These are phyloP conservation scores for Geosmithia flava DNA, from an alignment of 2,329 filamentous ascomycete genomes.

Conservation along the genomic window DNA sequence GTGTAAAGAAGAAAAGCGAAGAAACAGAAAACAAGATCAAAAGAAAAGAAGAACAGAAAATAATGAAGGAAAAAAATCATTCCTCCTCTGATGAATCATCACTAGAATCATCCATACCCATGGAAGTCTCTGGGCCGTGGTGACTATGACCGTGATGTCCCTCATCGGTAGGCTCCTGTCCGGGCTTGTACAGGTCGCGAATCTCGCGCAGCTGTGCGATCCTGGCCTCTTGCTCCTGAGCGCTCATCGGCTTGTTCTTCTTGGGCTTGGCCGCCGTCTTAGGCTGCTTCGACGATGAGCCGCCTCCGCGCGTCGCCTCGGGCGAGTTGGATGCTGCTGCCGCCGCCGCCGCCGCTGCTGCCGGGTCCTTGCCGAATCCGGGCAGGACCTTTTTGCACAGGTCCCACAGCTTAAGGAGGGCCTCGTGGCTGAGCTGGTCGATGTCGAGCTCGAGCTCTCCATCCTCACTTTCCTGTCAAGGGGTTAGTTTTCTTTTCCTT, in stretches of 20 bases:
- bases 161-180: slow-evolving; percentile 17
- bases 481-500: not conserved
- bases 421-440: slow-evolving; percentile 42
- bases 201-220: slow-evolving; percentile 48
- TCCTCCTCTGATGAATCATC: slow-evolving; percentile 7
- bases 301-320: slow-evolving; percentile 11
- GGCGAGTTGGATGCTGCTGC: slow-evolving; percentile 13
- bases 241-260: slow-evolving; percentile 68
- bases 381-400: slow-evolving; percentile 30
- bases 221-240: slow-evolving; percentile 53
- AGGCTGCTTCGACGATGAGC: slow-evolving; percentile 14
- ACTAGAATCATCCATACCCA: slow-evolving; percentile 4
- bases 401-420: slow-evolving; percentile 37
- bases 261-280: slow-evolving; percentile 35
- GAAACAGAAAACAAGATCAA: too few relatives aligned
- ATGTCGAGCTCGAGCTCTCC: slow-evolving; percentile 50
- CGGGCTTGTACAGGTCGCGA: slow-evolving; percentile 26
- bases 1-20: too few relatives aligned
- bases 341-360: slow-evolving; percentile 9
- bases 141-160: not conserved
- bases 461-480: slow-evolving; percentile 40
- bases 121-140: slow-evolving; percentile 7
- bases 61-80: not conserved
- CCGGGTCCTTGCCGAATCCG: slow-evolving; percentile 22
- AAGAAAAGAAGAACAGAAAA: too few relatives aligned